These are phyloP conservation scores for Pseudocercospora macadamiae DNA, from an alignment of 2,329 filamentous ascomycete genomes.

Conservation along the genomic window DNA sequence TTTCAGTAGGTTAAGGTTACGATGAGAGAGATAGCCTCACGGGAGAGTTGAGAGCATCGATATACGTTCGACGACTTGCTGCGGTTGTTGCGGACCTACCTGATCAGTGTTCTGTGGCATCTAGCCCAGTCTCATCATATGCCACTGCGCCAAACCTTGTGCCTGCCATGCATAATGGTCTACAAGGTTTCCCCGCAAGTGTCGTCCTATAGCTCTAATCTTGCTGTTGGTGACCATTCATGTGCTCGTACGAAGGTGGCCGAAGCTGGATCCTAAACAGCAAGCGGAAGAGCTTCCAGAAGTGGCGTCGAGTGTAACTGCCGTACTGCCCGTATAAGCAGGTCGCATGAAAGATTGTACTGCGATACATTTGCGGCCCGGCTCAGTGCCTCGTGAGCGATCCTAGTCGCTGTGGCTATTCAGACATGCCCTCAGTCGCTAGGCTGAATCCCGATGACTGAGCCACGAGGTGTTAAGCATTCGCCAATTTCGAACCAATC, in stretches of 20 bases:
- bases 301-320: not conserved
- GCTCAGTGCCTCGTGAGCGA: conserved; percentile 2
- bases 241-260: not conserved
- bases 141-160: not conserved
- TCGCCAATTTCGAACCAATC: not conserved
- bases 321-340: conserved; percentile 1
- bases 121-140: not conserved
- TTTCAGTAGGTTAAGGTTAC: not conserved
- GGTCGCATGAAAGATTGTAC: conserved; percentile 1
- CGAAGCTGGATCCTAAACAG: not conserved
- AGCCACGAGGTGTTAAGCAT: not conserved
- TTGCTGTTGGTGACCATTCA: not conserved
- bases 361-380: not conserved
- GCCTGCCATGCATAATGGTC: not conserved
- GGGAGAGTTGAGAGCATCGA: not conserved
- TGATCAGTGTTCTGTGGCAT: not conserved
- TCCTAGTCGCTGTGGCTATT: not conserved
- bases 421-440: not conserved
- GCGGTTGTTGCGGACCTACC: conserved; percentile 3
- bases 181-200: conserved; percentile 1
- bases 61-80: not conserved
- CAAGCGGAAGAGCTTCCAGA: not conserved
- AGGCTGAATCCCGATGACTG: not conserved
- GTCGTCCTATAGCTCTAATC: not conserved
- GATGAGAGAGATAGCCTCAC: not conserved